phyloP scores from a whole-genome alignment of 768 basidiomycete species.

The Mycena sanguinolenta region DNA sequence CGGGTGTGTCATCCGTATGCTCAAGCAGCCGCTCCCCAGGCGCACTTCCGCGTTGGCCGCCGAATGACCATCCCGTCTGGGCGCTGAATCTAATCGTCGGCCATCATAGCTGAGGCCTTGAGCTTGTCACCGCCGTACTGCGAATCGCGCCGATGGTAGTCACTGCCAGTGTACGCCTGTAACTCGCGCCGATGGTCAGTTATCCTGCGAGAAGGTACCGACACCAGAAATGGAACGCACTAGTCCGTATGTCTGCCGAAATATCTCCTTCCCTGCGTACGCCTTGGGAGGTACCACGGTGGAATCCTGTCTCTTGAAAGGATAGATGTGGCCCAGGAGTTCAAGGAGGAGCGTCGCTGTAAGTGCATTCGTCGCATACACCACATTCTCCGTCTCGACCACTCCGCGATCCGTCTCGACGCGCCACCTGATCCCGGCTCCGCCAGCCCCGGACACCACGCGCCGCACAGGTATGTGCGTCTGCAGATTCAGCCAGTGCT shows the following conservation, averaged over 20 bases:
- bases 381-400: slow-evolving; percentile 50
- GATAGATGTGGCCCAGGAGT: too few relatives aligned
- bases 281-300: slow-evolving; percentile 40
- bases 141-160: too few relatives aligned
- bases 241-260: slow-evolving; percentile 35
- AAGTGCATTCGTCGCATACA: slow-evolving; percentile 63
- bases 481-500: slow-evolving; percentile 46
- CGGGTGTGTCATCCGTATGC: too few relatives aligned
- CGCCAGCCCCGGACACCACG: neutral
- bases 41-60: too few relatives aligned
- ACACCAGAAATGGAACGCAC: neutral
- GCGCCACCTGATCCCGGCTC: slow-evolving; percentile 30
- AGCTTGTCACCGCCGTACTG: too few relatives aligned
- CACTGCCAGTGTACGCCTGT: slow-evolving; percentile 31
- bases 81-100: slow-evolving; percentile 42
- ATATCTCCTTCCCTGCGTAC: slow-evolving; percentile 38
- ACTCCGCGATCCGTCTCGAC: slow-evolving; percentile 53
- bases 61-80: slow-evolving; percentile 41
- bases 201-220: too few relatives aligned
- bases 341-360: slow-evolving; percentile 53
- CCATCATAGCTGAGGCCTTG: too few relatives aligned
- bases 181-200: neutral
- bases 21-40: too few relatives aligned
- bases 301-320: too few relatives aligned
- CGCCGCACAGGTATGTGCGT: slow-evolving; percentile 41